These are phyloP conservation scores for Globisporangium parvum DNA, from an alignment of 352 stramenopile genomes.

Conservation along the genomic window DNA sequence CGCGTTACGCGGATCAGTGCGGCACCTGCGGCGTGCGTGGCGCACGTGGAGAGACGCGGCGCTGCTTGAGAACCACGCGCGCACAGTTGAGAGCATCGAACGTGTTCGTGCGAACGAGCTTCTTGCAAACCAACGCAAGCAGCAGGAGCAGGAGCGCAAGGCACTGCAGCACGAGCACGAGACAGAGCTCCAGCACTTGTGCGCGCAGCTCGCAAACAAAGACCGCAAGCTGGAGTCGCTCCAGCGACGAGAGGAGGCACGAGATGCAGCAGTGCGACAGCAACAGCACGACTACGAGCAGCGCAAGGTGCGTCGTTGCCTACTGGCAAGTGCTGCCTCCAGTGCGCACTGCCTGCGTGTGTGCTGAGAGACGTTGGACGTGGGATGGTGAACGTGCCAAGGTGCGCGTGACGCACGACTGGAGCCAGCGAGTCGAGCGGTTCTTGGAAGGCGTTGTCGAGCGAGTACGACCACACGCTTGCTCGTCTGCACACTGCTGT, in stretches of 20 bases:
- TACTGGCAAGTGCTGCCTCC: no score
- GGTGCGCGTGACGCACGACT: slow-evolving; percentile 12
- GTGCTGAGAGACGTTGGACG: no score
- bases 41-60: slow-evolving; percentile 5
- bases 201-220: slow-evolving; percentile 16
- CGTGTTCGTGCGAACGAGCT: not conserved
- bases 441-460: slow-evolving; percentile 31
- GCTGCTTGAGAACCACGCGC: not conserved
- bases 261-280: slow-evolving; percentile 5
- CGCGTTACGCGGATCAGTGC: not conserved
- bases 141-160: slow-evolving; percentile 6
- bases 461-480: slow-evolving; percentile 4
- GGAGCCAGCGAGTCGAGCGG: slow-evolving; percentile 22
- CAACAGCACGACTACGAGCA: slow-evolving; percentile 9
- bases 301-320: slow-evolving; percentile 16
- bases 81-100: not conserved
- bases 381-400: slow-evolving; percentile 3
- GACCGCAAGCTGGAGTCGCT: slow-evolving; percentile 14
- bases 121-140: not conserved
- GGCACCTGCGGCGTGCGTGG: slow-evolving; percentile 6
- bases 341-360: no score
- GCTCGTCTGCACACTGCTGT: not conserved
- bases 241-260: not conserved
- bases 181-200: slow-evolving; percentile 20
- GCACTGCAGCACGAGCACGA: slow-evolving; percentile 9